A percentile compares a stretch with the other conserved stretches of the same genome.
phyloP scores from a whole-genome alignment of 1,139 yeast genomes.

The Debaryomyces robertsiae region DNA sequence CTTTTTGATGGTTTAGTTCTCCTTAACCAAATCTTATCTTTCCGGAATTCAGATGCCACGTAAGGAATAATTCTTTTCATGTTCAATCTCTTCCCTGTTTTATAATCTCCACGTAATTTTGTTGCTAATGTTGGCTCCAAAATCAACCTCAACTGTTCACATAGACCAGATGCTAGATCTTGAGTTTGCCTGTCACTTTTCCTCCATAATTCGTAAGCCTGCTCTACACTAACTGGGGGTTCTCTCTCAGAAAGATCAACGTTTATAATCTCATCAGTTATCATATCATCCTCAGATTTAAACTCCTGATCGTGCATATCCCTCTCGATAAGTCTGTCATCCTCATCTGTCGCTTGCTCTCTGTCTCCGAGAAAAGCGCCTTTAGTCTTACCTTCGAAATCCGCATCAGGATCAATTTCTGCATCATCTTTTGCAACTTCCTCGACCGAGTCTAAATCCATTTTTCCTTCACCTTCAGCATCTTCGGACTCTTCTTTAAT shows the following conservation, averaged over 20 bases:
- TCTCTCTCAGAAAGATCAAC: conserved; percentile 23
- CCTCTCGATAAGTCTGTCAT: conserved; percentile 29
- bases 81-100: conserved; percentile 94
- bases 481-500: conserved; percentile 21
- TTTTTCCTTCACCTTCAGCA: conserved; percentile 10
- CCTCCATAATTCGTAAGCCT: conserved; percentile 80
- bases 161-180: conserved; percentile 81
- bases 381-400: conserved; percentile 54
- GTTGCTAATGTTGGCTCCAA: conserved; percentile 96
- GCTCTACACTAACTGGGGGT: conserved; percentile 59
- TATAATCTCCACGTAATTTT: conserved; percentile 90
- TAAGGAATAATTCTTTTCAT: conserved; percentile 98
- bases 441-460: conserved; percentile 18
- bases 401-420: conserved; percentile 41
- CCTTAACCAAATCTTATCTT: conserved; percentile 97
- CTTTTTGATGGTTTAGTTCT: conserved; percentile 97
- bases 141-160: conserved; percentile 91
- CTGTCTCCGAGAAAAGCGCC: conserved; percentile 57
- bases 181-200: conserved; percentile 80
- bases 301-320: conserved; percentile 31
- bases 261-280: conserved; percentile 20
- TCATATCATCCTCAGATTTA: conserved; percentile 25
- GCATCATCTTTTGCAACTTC: conserved; percentile 28
- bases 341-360: conserved; percentile 32
- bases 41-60: conserved; percentile 95